Evolutionary conservation across 1,139 yeast genomes (phyloP).

Genomic region (Protomyces pachydermus): DNA sequence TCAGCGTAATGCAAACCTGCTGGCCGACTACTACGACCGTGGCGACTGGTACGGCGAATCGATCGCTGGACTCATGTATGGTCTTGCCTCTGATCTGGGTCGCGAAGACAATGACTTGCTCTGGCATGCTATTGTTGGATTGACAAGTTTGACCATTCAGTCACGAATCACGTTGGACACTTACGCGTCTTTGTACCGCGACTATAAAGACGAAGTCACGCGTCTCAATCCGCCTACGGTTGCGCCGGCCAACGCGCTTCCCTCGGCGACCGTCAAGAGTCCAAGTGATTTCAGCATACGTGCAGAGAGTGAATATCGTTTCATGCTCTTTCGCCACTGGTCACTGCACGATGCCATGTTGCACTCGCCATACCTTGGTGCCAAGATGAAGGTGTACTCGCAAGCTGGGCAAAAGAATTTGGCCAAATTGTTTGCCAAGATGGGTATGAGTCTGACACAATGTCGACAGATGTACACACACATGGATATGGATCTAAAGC

Average conservation of each 20-base stretch:
- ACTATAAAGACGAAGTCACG: conserved; percentile 75
- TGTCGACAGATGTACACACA: conserved; percentile 93
- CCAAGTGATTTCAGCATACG: conserved; percentile 60
- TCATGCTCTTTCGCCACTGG: conserved; percentile 88
- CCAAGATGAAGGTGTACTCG: conserved; percentile 82
- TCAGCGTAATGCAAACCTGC: conserved; percentile 48
- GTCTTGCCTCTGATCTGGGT: conserved; percentile 72
- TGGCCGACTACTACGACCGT: conserved; percentile 69
- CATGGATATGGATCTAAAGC: conserved; percentile 74
- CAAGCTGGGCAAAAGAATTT: conserved; percentile 83
- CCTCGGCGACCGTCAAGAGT: conserved; percentile 24
- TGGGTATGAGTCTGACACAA: conserved; percentile 86
- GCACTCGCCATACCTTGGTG: conserved; percentile 83
- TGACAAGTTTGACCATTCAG: conserved; percentile 70
- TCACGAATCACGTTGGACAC: conserved; percentile 57
- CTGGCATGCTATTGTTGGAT: conserved; percentile 88
- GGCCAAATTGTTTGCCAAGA: conserved; percentile 87
- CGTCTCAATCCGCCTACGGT: conserved; percentile 51
- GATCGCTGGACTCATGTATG: conserved; percentile 71
- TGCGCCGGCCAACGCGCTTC: conserved; percentile 40
- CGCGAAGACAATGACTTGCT: conserved; percentile 64
- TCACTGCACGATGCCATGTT: conserved; percentile 84
- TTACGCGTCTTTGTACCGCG: conserved; percentile 65
- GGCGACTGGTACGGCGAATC: conserved; percentile 79
- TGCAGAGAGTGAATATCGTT: conserved; percentile 76